These are phyloP conservation scores for Plasmodium inui DNA, from an alignment of 169 alveolate species.

Conservation along the genomic window DNA sequence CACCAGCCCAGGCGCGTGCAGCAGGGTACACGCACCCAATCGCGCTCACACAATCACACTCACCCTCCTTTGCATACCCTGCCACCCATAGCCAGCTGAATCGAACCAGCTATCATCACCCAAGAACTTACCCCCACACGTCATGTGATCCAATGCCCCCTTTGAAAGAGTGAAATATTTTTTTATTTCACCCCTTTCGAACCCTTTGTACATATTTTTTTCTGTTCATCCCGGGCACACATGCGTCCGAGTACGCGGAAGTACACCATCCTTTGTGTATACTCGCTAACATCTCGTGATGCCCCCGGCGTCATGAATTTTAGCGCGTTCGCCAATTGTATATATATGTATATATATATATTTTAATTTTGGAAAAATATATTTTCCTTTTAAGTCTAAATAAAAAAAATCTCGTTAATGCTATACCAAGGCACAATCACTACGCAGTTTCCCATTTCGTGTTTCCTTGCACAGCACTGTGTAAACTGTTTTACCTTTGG, in stretches of 20 bases:
- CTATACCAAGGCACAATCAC: background rate
- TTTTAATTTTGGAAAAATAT: background rate
- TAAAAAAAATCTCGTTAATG: background rate
- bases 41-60: background rate
- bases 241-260: background rate
- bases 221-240: background rate
- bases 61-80: background rate
- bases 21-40: background rate
- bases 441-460: background rate
- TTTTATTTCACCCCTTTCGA: conserved; percentile 4
- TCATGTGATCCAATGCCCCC: background rate
- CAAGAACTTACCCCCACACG: background rate
- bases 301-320: background rate
- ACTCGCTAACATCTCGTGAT: background rate
- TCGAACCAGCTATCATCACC: background rate
- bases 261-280: background rate
- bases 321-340: background rate
- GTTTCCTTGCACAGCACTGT: background rate
- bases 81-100: background rate
- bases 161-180: conserved; percentile 7
- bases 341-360: background rate
- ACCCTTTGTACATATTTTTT: background rate
- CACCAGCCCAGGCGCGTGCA: background rate
- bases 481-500: background rate
- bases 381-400: background rate